These are phyloP conservation scores for Globisporangium echinulatum DNA, from an alignment of 352 stramenopile genomes.

Conservation along the genomic window DNA sequence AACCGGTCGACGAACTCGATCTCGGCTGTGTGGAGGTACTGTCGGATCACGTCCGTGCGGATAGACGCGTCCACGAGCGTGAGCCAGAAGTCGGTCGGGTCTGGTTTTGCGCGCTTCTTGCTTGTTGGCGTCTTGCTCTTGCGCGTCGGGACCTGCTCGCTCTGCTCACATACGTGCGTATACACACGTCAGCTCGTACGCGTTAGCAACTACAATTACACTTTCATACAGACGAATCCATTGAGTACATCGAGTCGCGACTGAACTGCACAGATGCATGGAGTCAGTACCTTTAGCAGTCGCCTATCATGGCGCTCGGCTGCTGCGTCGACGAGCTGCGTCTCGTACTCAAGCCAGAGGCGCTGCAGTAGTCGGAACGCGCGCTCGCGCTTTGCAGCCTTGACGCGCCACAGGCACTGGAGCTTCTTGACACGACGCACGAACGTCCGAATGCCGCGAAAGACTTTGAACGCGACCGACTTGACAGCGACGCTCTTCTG, in stretches of 20 bases:
- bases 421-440: slow-evolving; percentile 44
- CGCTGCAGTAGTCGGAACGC: slow-evolving; percentile 38
- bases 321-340: slow-evolving; percentile 36
- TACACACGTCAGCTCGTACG: too few species aligned
- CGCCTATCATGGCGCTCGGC: slow-evolving; percentile 34
- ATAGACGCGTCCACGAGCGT: slow-evolving; percentile 33
- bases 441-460: slow-evolving; percentile 44
- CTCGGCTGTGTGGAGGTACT: slow-evolving; percentile 35
- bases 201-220: too few species aligned
- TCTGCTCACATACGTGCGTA: too few species aligned
- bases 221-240: too few species aligned
- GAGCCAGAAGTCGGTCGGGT: slow-evolving; percentile 31
- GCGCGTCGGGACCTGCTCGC: background rate
- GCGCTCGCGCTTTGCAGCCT: slow-evolving; percentile 26
- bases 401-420: slow-evolving; percentile 44
- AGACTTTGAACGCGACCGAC: slow-evolving; percentile 45
- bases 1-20: slow-evolving; percentile 28
- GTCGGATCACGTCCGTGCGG: slow-evolving; percentile 27
- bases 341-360: slow-evolving; percentile 46
- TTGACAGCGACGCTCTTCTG: slow-evolving; percentile 56
- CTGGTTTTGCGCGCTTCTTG: slow-evolving; percentile 9
- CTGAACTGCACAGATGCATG: too few species aligned
- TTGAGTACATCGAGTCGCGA: background rate
- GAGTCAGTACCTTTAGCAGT: slow-evolving; percentile 15
- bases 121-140: slow-evolving; percentile 13